Evolutionary conservation across 2,329 filamentous ascomycete genomes (phyloP).

Genomic region (Epichloe sibirici): DNA sequence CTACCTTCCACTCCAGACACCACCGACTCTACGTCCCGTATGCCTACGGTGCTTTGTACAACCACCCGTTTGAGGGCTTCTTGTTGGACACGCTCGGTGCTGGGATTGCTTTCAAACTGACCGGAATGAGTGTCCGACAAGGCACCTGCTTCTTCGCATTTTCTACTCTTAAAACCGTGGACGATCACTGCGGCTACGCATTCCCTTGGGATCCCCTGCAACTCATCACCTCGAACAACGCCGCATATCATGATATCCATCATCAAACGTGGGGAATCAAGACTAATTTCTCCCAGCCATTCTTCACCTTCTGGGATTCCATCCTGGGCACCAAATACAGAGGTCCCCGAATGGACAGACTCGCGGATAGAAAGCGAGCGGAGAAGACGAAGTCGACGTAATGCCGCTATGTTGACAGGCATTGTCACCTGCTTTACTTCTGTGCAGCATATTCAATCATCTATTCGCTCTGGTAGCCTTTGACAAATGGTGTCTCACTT

Average conservation of each 20-base stretch:
- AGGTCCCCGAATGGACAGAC: slow-evolving; percentile 39
- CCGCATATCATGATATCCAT: slow-evolving; percentile 93
- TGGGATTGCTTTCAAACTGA: slow-evolving; percentile 68
- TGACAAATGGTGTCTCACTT: not conserved
- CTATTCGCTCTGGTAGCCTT: not conserved
- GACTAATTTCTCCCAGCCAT: slow-evolving; percentile 81
- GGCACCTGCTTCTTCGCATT: slow-evolving; percentile 81
- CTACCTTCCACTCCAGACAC: slow-evolving; percentile 85
- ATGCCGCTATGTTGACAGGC: not conserved
- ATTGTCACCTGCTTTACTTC: not conserved
- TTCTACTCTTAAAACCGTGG: slow-evolving; percentile 90
- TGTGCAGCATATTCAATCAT: not conserved
- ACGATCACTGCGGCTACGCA: slow-evolving; percentile 94
- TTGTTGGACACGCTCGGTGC: slow-evolving; percentile 84
- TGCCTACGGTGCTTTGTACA: slow-evolving; percentile 93
- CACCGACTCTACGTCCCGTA: slow-evolving; percentile 97
- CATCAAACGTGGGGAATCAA: slow-evolving; percentile 99
- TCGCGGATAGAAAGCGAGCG: slow-evolving; percentile 25
- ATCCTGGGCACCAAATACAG: slow-evolving; percentile 73
- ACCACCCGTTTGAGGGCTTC: slow-evolving; percentile 90
- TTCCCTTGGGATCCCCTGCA: slow-evolving; percentile 93
- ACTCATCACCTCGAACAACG: slow-evolving; percentile 86
- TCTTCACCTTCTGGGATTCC: slow-evolving; percentile 92
- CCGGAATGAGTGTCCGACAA: slow-evolving; percentile 74
- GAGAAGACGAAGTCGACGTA: slow-evolving; percentile 13